A percentile compares a stretch with the other conserved stretches of the same genome.
Conservation (phyloP, 2,329 filamentous ascomycete species). For the Cercospora zeina region DNA sequence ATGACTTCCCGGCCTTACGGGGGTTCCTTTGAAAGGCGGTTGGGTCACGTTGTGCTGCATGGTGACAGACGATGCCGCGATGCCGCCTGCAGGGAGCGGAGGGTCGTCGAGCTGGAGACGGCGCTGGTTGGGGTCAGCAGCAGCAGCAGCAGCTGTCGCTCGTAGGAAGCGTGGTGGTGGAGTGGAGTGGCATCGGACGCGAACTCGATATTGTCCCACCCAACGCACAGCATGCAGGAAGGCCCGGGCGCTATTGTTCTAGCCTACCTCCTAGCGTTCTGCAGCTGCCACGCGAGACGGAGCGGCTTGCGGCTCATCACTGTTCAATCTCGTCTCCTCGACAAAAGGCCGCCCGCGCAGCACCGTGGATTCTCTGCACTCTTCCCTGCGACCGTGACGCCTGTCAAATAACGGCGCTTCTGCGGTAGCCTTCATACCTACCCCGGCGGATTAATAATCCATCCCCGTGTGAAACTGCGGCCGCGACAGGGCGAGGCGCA, state of each 20-base stretch:
- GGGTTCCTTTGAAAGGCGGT: background rate
- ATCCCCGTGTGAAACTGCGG: slow-evolving; percentile 4
- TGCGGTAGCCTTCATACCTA: background rate
- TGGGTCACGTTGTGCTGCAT: slow-evolving; percentile 3
- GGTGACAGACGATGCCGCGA: too few relatives aligned
- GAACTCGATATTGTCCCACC: background rate
- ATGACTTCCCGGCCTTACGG: slow-evolving; percentile 4
- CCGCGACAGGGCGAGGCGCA: background rate
- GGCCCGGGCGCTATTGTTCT: slow-evolving; percentile 3
- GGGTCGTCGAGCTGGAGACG: background rate
- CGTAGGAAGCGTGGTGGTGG: background rate
- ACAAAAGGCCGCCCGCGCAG: background rate
- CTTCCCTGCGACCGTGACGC: background rate
- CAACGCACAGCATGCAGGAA: background rate
- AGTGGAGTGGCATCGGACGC: background rate
- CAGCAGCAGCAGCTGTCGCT: background rate
- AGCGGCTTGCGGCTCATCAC: slow-evolving; percentile 7
- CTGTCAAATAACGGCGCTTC: background rate
- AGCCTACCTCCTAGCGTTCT: too few relatives aligned
- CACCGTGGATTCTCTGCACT: background rate
- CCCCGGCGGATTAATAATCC: background rate
- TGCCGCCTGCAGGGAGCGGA: background rate
- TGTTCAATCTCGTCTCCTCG: slow-evolving; percentile 11
- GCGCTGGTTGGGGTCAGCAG: background rate
- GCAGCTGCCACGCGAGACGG: slow-evolving; percentile 12